Conservation (phyloP, 495 filamentous ascomycete genomes). For the Penicillium samsonianum region DNA sequence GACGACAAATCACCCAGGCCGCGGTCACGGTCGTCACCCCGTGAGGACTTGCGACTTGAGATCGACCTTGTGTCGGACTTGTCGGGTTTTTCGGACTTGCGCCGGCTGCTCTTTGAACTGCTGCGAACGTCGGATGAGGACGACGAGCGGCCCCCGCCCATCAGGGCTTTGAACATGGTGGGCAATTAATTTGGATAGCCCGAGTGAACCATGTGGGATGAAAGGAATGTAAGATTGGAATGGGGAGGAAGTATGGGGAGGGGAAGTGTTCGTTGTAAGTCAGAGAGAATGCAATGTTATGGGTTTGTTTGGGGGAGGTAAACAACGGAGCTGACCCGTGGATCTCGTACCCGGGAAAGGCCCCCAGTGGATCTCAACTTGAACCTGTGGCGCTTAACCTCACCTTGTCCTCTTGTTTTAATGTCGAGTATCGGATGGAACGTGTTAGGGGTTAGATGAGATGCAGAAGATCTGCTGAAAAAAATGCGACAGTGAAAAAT, state of each 20-base stretch:
- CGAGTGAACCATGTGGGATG: conserved; percentile 37
- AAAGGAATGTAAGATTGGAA: conserved; percentile 25
- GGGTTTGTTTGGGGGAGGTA: conserved; percentile 35
- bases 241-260: conserved; percentile 1
- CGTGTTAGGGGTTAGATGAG: background rate
- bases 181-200: conserved; percentile 34
- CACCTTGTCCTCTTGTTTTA: background rate
- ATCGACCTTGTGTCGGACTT: conserved; percentile 33
- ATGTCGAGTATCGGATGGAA: conserved; percentile 3
- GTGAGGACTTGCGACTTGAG: conserved; percentile 50
- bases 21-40: conserved; percentile 58
- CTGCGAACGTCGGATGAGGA: conserved; percentile 38
- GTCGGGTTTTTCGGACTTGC: conserved; percentile 35
- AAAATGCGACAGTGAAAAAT: conserved; percentile 19
- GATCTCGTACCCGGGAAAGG: conserved; percentile 27
- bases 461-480: conserved; percentile 7
- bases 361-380: conserved; percentile 3
- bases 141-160: conserved; percentile 46
- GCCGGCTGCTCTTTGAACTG: conserved; percentile 38
- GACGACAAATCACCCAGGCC: conserved; percentile 43
- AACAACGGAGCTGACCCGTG: conserved; percentile 47
- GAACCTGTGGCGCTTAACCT: conserved; percentile 15
- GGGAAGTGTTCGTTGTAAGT: conserved; percentile 2
- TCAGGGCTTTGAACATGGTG: conserved; percentile 50
- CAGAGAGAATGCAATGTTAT: conserved; percentile 24